Base-by-base conservation (phyloP, 179 eudicot species). In the Nepenthes alata region DNA sequence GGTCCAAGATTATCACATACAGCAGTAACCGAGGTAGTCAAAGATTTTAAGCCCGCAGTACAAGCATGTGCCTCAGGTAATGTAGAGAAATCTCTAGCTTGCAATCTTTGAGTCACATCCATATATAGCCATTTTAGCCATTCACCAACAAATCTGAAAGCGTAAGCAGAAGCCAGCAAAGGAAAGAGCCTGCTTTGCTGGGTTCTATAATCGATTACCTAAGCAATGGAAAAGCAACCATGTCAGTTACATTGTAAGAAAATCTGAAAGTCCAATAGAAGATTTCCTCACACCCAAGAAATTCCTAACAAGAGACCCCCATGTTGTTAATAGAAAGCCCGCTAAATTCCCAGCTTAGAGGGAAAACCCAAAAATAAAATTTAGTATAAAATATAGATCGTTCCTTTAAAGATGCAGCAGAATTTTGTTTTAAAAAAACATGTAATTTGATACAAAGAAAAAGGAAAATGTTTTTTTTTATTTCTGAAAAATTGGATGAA, bases 1-100 rank as follows among this genome's bases (percentile, higher is more conserved):
- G 11, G 36, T 47, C n/a, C 60, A 37, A 6, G 41, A 37, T 62
- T 25, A 55, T 55, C 51, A 83, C 95, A 67, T 81, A 93, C 98
- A 67, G 97, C 90, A 64, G 97, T 93, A 64, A 73, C 78, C 69
- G 97, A 63, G 50, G 98, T 89, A 34, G 98, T 90, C 84, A 93
- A 76, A 60, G 95, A 89, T 81, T 93, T 93, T 77, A 93, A 75
- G 64, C 98, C 98, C 11, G 98, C 98, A 57, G 98, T 93, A 74
- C 97, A 87, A 35, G 98, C 98, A 75, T 93, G 98, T 64, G 84
- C 97, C 77, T 93, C 98, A 51, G 98, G 97, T 85, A 93, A 73
- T 52, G 98, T 90, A 34, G 97, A 87, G 65, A 87, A 93, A 70
- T 93, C 98, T 45, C 79, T 89, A 35, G 84, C 91, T 76, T 78